Base-by-base conservation (phyloP, 306 rosid species). In the Fagus sylvatica region DNA sequence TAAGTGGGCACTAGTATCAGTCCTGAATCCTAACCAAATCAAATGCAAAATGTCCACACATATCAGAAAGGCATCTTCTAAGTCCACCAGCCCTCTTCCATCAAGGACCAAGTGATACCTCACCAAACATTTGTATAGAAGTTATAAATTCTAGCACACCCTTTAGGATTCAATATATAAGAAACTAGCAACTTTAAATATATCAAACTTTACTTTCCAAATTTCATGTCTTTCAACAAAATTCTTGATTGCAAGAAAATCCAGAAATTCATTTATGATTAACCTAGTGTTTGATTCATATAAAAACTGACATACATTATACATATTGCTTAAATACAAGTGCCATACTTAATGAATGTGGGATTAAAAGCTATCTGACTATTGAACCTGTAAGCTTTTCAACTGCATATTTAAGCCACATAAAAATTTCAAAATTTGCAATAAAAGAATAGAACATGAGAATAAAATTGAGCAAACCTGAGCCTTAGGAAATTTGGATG, bases 381-480 rank as follows among this genome's bases (percentile, higher is more conserved):
- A 57, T 57, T 57, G 32, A 28, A 57, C 37, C 65, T 57, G 5
- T 57, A 10, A 57, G 37, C 15, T 28, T 57, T 32, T 11, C 13
- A 57, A 28, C 65, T 57, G 5, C 61, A 71, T 33, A 30, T 41
- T 65, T 30, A 19, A 73, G 66, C 77, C 62, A 75, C 53, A 70
- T n/a, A 75, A 79, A 33, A 2, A 36, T 54, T 74, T 1, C 65
- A 41, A 54, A 41, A 66, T 61, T 22, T 56, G 60, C 54, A 79
- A 51, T 54, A 76, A 65, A 49, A 79, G 59, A 67, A 82, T 59
- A 51, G 43, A 72, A 60, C 36, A 34, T 4, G 46, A 42, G 57
- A 75, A 32, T 4, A 36, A 16, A 76, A 76, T 53, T n/a, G 53
- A 81, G 39, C 88, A 74, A 74, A 94, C 98, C 98, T 89, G 79